These are phyloP conservation scores for Tetrapisispora iriomotensis DNA, from an alignment of 805 yeast species.

Conservation along the genomic window DNA sequence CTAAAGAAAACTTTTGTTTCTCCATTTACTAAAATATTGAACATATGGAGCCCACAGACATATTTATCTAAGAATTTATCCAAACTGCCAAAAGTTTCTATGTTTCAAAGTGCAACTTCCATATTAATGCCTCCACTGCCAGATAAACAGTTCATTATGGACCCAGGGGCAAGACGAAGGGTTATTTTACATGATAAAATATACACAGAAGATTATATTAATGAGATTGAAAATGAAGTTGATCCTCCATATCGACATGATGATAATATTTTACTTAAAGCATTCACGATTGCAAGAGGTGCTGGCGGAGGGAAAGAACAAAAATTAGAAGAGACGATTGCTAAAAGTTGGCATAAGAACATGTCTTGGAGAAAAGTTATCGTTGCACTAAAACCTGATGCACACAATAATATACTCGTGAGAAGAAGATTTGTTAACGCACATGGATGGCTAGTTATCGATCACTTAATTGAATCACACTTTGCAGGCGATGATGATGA, in stretches of 20 bases:
- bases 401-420: conserved; percentile 88
- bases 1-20: conserved; percentile 25
- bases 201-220: conserved; percentile 44
- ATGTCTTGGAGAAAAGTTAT: conserved; percentile 88
- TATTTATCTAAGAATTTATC: conserved; percentile 10
- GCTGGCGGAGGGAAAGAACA: conserved; percentile 54
- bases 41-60: conserved; percentile 31
- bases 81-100: conserved; percentile 52
- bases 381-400: conserved; percentile 80
- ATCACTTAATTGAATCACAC: conserved; percentile 53
- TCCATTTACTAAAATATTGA: conserved; percentile 39
- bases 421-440: conserved; percentile 82
- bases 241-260: conserved; percentile 11
- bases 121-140: conserved; percentile 66
- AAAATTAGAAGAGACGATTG: conserved; percentile 73
- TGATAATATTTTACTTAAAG: conserved; percentile 26
- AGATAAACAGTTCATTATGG: conserved; percentile 45
- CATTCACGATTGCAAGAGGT: conserved; percentile 20
- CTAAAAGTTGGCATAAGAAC: conserved; percentile 75
- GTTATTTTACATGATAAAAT: conserved; percentile 62
- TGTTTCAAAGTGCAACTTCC: conserved; percentile 59
- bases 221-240: conserved; percentile 20
- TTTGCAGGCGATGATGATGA: conserved; percentile 28
- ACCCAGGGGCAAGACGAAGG: conserved; percentile 49
- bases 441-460: conserved; percentile 75